Evolutionary conservation across 805 yeast species (phyloP).

Genomic region (Candida tammaniensis): DNA sequence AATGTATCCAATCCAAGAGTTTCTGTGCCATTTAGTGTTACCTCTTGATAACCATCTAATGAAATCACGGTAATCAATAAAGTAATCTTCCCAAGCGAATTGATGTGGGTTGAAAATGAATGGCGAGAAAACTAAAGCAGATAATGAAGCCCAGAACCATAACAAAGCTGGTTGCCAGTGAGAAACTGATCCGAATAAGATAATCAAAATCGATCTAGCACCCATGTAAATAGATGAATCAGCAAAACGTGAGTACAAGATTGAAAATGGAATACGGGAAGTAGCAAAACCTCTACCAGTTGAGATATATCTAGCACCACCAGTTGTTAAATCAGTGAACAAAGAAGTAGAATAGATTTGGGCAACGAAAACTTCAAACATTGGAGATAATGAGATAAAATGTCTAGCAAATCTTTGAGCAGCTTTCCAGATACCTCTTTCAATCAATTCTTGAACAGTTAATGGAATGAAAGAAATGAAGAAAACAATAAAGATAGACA

Average conservation of each 20-base stretch:
- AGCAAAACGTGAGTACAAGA: slow-evolving; percentile 66
- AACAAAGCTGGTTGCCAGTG: slow-evolving; percentile 91
- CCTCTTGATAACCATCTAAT: slow-evolving; percentile 91
- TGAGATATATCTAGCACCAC: slow-evolving; percentile 80
- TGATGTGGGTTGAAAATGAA: slow-evolving; percentile 97
- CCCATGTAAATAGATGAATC: slow-evolving; percentile 84
- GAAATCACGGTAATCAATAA: slow-evolving; percentile 92
- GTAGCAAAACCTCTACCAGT: slow-evolving; percentile 86
- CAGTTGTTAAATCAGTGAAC: slow-evolving; percentile 63
- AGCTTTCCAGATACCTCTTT: slow-evolving; percentile 73
- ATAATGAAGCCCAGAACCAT: slow-evolving; percentile 96
- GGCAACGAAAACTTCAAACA: slow-evolving; percentile 78
- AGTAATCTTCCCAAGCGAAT: slow-evolving; percentile 93
- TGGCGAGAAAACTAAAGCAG: slow-evolving; percentile 88
- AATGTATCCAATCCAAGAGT: slow-evolving; percentile 84
- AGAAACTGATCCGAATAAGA: slow-evolving; percentile 69
- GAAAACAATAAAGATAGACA: slow-evolving; percentile 73
- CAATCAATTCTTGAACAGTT: slow-evolving; percentile 73
- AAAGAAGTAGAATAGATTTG: slow-evolving; percentile 72
- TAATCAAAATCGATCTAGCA: slow-evolving; percentile 70
- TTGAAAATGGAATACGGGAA: slow-evolving; percentile 61
- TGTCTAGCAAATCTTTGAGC: slow-evolving; percentile 62
- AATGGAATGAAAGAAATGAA: slow-evolving; percentile 72
- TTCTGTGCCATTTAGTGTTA: slow-evolving; percentile 84
- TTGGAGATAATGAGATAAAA: slow-evolving; percentile 67